Conservation (phyloP, 768 basidiomycete species). For the Cystobasidium ongulense region DNA sequence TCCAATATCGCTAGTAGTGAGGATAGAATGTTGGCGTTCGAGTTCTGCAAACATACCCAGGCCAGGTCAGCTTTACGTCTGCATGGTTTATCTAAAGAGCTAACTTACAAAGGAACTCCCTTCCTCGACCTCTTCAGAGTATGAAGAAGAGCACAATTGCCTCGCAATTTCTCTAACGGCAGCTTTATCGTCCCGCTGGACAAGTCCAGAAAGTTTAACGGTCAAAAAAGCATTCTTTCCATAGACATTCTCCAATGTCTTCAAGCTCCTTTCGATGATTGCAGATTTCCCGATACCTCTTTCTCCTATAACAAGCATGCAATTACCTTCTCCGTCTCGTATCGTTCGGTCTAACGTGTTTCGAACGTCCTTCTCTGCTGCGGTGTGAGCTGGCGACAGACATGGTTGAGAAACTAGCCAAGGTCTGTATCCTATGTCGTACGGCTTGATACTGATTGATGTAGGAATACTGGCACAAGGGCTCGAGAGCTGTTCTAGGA, state of each 20-base stretch:
- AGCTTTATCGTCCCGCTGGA: constrained; percentile 72
- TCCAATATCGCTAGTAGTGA: constrained; percentile 40
- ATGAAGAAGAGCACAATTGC: constrained; percentile 71
- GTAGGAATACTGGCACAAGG: neutral
- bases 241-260: constrained; percentile 27
- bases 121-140: constrained; percentile 44
- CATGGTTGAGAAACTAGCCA: constrained; percentile 19
- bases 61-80: constrained; percentile 42
- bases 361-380: constrained; percentile 38
- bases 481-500: neutral
- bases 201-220: constrained; percentile 73
- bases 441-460: neutral
- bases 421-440: neutral
- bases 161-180: constrained; percentile 88
- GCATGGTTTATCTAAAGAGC: constrained; percentile 35
- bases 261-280: constrained; percentile 38
- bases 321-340: constrained; percentile 40
- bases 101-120: constrained; percentile 47
- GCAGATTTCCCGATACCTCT: constrained; percentile 40
- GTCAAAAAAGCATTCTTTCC: constrained; percentile 48
- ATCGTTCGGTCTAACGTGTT: constrained; percentile 38
- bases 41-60: constrained; percentile 52
- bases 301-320: constrained; percentile 39
- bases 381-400: constrained; percentile 9
- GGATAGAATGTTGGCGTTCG: constrained; percentile 40